These are phyloP conservation scores for Aspergillus ibericus DNA, from an alignment of 2,329 filamentous ascomycete species.

Conservation along the genomic window DNA sequence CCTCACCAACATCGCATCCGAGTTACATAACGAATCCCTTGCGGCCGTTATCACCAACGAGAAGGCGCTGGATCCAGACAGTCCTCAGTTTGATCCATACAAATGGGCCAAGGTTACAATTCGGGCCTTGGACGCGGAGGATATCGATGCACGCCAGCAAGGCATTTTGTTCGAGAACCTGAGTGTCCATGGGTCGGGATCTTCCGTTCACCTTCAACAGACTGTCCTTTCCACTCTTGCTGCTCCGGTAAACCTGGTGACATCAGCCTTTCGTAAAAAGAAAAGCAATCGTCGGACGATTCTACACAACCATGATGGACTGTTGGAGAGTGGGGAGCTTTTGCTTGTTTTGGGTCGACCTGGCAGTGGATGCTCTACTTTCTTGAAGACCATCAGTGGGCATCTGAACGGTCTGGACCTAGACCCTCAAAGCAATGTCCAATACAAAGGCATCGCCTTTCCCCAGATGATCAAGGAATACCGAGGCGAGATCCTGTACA, in stretches of 20 bases:
- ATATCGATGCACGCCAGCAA: background rate
- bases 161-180: background rate
- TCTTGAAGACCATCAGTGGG: background rate
- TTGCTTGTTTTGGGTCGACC: slow-evolving; percentile 4
- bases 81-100: background rate
- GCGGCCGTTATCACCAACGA: background rate
- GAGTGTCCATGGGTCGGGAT: background rate
- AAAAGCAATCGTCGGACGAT: background rate
- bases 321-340: background rate
- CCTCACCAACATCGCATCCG: background rate
- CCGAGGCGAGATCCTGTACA: slow-evolving; percentile 39
- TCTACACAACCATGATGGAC: background rate
- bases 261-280: background rate
- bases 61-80: background rate
- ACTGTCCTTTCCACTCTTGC: background rate
- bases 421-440: background rate
- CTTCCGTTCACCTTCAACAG: background rate
- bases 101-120: background rate
- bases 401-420: background rate
- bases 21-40: background rate
- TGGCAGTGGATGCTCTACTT: slow-evolving; percentile 1
- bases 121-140: background rate
- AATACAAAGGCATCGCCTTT: slow-evolving; percentile 26
- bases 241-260: background rate
- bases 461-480: slow-evolving; percentile 35